Evolutionary conservation across 352 stramenopile genomes (phyloP).

Genomic region (Phytophthora tentaculata): DNA sequence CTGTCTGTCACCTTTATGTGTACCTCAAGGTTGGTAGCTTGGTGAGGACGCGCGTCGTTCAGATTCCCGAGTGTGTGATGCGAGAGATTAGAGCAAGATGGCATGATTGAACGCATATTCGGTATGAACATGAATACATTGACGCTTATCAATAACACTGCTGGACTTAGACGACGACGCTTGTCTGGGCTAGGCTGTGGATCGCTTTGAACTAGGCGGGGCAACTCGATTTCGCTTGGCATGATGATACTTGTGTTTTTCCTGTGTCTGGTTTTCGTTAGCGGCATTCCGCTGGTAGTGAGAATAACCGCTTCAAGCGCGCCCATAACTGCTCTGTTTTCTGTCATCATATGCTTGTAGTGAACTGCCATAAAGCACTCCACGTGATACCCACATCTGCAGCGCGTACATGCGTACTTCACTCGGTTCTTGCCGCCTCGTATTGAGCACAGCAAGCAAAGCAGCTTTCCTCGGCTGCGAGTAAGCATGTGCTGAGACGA

Average conservation of each 20-base stretch:
- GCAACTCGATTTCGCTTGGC: neutral
- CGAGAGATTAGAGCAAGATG: neutral
- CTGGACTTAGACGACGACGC: neutral
- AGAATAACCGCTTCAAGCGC: constrained; percentile 7
- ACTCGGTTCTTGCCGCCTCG: constrained; percentile 7
- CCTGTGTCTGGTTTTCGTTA: constrained; percentile 2
- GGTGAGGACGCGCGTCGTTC: neutral
- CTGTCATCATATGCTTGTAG: constrained; percentile 19
- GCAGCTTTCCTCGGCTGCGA: constrained; percentile 3
- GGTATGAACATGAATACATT: neutral
- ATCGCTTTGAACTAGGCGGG: neutral
- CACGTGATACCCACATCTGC: constrained; percentile 5
- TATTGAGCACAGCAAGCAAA: constrained; percentile 10
- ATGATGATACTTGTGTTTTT: constrained; percentile 5
- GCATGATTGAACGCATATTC: neutral
- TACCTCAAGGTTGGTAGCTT: constrained; percentile 6
- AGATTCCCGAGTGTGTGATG: constrained; percentile 9
- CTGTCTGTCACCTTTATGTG: neutral
- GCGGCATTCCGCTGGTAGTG: constrained; percentile 8
- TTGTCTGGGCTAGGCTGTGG: neutral
- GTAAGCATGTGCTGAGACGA: no score
- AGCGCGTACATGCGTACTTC: constrained; percentile 13
- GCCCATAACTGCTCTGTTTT: constrained; percentile 7
- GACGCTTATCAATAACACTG: neutral
- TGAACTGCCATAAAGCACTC: constrained; percentile 12